These are phyloP conservation scores for Aspergillus transmontanensis DNA, from an alignment of 2,329 filamentous ascomycete species.

Conservation along the genomic window DNA sequence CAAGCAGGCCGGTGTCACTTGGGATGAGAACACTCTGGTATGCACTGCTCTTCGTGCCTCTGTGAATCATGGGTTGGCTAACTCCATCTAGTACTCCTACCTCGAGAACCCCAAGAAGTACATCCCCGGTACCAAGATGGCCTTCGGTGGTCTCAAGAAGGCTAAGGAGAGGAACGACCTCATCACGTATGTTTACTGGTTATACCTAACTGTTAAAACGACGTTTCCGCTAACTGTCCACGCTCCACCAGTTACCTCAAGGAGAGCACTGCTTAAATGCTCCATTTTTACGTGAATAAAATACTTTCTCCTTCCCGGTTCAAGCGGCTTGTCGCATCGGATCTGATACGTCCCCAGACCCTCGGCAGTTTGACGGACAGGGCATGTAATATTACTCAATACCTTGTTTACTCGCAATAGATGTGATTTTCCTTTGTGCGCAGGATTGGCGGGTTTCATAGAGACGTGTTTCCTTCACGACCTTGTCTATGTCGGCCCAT, in stretches of 20 bases:
- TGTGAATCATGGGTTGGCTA: constrained; percentile 14
- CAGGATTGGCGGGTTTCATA: constrained; percentile 28
- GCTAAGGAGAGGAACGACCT: constrained; percentile 98
- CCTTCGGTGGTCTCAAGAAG: constrained; percentile 99
- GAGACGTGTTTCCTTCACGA: constrained; percentile 24
- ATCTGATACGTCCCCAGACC: constrained; percentile 3
- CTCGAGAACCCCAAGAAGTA: constrained; percentile 99
- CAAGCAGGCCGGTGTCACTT: constrained; percentile 92
- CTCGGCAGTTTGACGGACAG: constrained; percentile 26
- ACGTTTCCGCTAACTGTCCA: constrained; percentile 17
- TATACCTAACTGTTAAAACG: not conserved
- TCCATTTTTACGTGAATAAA: constrained; percentile 12
- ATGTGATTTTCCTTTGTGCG: constrained; percentile 29
- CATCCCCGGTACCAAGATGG: constrained; percentile 99
- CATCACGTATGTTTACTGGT: constrained; percentile 73
- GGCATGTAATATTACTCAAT: constrained; percentile 44
- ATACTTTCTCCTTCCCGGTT: constrained; percentile 23
- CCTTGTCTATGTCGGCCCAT: constrained; percentile 17
- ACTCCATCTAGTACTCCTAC: constrained; percentile 75
- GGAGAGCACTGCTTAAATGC: constrained; percentile 39
- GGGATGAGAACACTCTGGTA: constrained; percentile 85
- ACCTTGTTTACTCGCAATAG: constrained; percentile 39
- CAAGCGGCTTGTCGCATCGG: constrained; percentile 20
- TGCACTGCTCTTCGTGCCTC: constrained; percentile 29
- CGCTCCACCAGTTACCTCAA: constrained; percentile 39